Evolutionary conservation across 2,329 filamentous ascomycete species (phyloP), one percentile per base, ranked within the genome.

Genomic region (Ophioceras dolichostomum): DNA sequence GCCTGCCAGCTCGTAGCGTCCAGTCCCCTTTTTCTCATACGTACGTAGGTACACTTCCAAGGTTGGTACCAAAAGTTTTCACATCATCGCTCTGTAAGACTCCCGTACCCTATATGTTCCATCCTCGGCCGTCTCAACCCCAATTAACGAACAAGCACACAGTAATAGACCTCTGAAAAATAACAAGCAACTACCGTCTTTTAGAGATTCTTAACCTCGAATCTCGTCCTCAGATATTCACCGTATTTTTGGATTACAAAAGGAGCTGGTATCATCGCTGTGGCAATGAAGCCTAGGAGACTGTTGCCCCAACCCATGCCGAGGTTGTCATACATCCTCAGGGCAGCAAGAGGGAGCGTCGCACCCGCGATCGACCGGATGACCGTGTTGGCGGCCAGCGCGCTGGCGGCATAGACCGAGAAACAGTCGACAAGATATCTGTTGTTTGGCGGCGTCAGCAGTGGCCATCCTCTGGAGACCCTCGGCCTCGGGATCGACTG

Each of bases 361-460:
- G 70, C 75, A 10, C 73, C 76, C 19, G 75, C 62, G 0, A 76
- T 56, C 0, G 61, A 67, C 2, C 77, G 59, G 8, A 76, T 54
- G 3, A 82, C 67, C 0, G 76, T 78, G 44, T 69, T 79, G 2
- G 76, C 76, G 0, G 79, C 78, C 6, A 79, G 69, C 2, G 75
- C 79, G 4, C 65, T 68, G 13, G 79, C 77, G 1, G 75, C 72
- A 44, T 77, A 73, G 41, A 64, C 55, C 27, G 70, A 64, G 40
- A 73, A 73, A 2, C 60, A 55, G 47, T 73, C 70, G 32, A 70
- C 64, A 9, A 75, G 57, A 39, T 73, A 73, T 26, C 34, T 32
- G 10, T 2, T 32, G 12, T 3, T 10, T 10, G 26, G 17, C 13
- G 5, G 1, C 5, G 22, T 35, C 33, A 35, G 33, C 13, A 13